These are phyloP conservation scores for Ceratocystis colombiana DNA, from an alignment of 2,329 filamentous ascomycete species.

Conservation along the genomic window DNA sequence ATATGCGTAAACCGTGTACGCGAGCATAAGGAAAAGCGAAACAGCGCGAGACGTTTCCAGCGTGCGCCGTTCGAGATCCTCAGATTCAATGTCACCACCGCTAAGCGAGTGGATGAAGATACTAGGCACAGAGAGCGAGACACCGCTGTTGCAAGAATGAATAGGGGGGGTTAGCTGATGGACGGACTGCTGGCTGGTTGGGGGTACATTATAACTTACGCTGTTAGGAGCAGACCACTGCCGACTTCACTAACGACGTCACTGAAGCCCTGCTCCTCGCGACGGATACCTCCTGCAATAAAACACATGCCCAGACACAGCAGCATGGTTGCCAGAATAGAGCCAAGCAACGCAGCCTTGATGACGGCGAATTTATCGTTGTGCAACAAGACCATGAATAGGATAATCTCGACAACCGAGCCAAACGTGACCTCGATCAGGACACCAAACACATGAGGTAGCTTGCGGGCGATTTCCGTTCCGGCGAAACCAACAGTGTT, in stretches of 20 bases:
- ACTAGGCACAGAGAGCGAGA: conserved; percentile 39
- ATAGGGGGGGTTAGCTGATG: conserved; percentile 4
- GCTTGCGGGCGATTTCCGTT: conserved; percentile 66
- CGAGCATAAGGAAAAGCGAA: conserved; percentile 58
- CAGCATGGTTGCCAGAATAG: conserved; percentile 70
- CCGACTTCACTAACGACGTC: conserved; percentile 70
- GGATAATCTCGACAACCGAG: conserved; percentile 68
- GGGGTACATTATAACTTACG: conserved; percentile 44
- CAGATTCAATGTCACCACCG: conserved; percentile 28
- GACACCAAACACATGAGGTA: conserved; percentile 62
- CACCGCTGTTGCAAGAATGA: conserved; percentile 30
- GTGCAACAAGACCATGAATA: conserved; percentile 66
- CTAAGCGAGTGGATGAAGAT: conserved; percentile 45
- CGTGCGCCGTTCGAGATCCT: conserved; percentile 42
- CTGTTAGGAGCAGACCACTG: conserved; percentile 64
- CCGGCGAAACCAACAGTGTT: conserved; percentile 41
- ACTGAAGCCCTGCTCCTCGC: conserved; percentile 61
- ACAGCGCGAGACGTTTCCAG: conserved; percentile 60
- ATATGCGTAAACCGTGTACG: conserved; percentile 56
- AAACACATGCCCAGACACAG: conserved; percentile 74
- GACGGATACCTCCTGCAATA: conserved; percentile 60
- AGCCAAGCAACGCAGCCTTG: conserved; percentile 72
- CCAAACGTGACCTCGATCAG: conserved; percentile 51
- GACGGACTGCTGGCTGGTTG: not conserved
- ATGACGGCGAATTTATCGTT: conserved; percentile 56